Evolutionary conservation across 306 rosid species (phyloP).

Genomic region (Hippophae gyantsensis): DNA sequence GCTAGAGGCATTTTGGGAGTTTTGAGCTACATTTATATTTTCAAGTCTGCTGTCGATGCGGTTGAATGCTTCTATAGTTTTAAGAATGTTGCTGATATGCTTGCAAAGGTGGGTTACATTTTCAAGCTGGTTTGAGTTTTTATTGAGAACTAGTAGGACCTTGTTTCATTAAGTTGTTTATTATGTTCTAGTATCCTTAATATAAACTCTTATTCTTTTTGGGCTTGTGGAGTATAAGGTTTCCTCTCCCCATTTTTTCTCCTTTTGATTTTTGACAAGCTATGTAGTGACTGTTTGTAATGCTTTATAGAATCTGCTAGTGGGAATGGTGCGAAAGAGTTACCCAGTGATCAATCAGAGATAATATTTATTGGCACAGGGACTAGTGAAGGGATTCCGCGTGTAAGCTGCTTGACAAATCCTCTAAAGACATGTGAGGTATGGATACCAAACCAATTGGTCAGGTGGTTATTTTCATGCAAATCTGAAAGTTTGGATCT

Average conservation of each 20-base stretch:
- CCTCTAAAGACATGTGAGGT: slow-evolving; percentile 69
- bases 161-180: no score
- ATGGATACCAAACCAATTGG: slow-evolving; percentile 8
- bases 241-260: not conserved
- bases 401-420: slow-evolving; percentile 81
- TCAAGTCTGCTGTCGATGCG: no score
- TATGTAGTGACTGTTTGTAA: slow-evolving; percentile 19
- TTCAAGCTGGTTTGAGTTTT: no score
- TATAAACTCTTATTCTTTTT: no score
- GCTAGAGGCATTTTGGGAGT: no score
- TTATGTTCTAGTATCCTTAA: no score
- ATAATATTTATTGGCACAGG: slow-evolving; percentile 81
- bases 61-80: no score
- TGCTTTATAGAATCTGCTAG: slow-evolving; percentile 31
- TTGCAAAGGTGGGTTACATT: no score
- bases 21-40: no score
- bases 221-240: not conserved
- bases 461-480: not conserved
- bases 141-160: no score
- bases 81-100: no score
- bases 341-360: slow-evolving; percentile 37
- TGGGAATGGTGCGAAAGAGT: slow-evolving; percentile 21
- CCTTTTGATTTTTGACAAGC: slow-evolving; percentile 7
- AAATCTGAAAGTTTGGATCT: slow-evolving; percentile 7
- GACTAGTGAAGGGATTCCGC: slow-evolving; percentile 93